These are phyloP conservation scores for Ustilago hordei DNA, from an alignment of 1,284 basidiomycete species.

Conservation along the genomic window DNA sequence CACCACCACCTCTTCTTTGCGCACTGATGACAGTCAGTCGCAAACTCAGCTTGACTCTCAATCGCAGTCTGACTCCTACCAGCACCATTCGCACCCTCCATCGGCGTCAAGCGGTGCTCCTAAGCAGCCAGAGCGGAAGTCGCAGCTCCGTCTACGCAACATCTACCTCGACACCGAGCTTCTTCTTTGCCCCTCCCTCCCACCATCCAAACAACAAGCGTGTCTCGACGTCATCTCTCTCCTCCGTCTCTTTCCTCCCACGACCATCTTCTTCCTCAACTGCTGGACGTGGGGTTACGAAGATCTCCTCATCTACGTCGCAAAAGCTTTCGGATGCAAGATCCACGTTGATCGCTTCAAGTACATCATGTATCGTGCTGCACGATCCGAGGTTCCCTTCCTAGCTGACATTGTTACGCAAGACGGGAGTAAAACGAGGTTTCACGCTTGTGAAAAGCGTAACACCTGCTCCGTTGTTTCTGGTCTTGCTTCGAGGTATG, in stretches of 20 bases:
- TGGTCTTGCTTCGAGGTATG: conserved; percentile 27
- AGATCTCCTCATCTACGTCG: conserved; percentile 47
- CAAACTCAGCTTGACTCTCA: conserved; percentile 19
- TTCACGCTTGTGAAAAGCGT: conserved; percentile 90
- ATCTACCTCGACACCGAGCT: conserved; percentile 90
- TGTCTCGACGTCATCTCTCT: conserved; percentile 77
- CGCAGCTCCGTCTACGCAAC: conserved; percentile 74
- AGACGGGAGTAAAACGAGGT: conserved; percentile 77
- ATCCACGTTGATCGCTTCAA: conserved; percentile 93
- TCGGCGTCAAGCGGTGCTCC: not conserved
- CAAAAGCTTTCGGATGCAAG: conserved; percentile 71
- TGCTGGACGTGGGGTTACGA: conserved; percentile 86
- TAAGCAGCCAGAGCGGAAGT: not conserved
- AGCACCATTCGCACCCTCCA: not conserved
- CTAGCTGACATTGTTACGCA: conserved; percentile 77
- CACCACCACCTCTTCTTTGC: conserved; percentile 12
- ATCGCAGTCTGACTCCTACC: not conserved
- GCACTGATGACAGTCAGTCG: conserved; percentile 3
- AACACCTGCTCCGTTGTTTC: conserved; percentile 74
- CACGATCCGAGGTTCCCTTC: conserved; percentile 75
- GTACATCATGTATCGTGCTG: conserved; percentile 75
- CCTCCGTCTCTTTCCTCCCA: conserved; percentile 72
- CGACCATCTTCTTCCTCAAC: conserved; percentile 86
- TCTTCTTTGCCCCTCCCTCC: conserved; percentile 22
- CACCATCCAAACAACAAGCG: conserved; percentile 51